Percentiles rank a stretch among this genome's conserved stretches.
Conservation (phyloP, 2,329 filamentous ascomycete genomes). For the Seiridium unicorne region DNA sequence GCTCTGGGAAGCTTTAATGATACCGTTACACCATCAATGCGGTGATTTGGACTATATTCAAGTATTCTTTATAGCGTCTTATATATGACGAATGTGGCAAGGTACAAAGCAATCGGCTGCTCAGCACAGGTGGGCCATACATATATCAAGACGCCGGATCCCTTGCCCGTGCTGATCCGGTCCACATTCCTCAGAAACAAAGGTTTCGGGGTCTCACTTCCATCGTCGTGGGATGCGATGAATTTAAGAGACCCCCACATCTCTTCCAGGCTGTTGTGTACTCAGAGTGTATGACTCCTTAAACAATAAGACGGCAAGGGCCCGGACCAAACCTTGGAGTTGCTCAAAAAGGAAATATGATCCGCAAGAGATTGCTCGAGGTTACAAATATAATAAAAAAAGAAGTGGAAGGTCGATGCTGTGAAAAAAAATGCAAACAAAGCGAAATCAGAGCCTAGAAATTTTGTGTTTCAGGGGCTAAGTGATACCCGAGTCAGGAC, state of each 20-base stretch:
- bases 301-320: no score
- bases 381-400: neutral
- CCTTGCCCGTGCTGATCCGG: no score
- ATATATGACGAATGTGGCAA: neutral
- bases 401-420: neutral
- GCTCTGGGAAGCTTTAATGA: constrained; percentile 32
- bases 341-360: neutral
- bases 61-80: neutral
- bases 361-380: neutral
- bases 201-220: no score
- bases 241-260: no score
- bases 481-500: neutral
- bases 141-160: no score
- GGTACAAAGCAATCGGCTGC: neutral
- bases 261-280: no score
- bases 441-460: neutral
- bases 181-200: no score
- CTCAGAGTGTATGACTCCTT: no score
- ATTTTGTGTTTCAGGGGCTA: neutral
- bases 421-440: neutral
- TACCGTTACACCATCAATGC: constrained; percentile 31
- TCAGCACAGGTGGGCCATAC: no score
- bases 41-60: neutral
- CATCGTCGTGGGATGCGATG: no score
- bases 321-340: no score